phyloP scores from a whole-genome alignment of 140 eudicot species.

The Ambrosia hybrid region DNA sequence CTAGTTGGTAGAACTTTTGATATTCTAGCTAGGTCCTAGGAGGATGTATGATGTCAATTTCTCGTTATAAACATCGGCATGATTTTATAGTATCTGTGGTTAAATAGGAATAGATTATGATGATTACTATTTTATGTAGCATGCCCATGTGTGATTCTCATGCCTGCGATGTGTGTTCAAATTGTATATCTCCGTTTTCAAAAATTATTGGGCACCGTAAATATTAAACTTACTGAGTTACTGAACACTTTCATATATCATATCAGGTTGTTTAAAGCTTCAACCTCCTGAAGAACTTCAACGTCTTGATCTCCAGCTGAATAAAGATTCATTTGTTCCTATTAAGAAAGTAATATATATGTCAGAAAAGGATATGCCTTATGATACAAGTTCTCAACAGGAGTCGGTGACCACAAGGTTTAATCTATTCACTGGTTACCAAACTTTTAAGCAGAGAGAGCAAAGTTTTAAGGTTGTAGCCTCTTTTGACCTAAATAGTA shows the following conservation, averaged over 20 bases:
- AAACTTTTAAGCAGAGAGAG: slow-evolving; percentile 76
- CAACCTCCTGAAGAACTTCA: slow-evolving; percentile 80
- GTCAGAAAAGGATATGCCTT: slow-evolving; percentile 40
- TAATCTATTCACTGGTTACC: slow-evolving; percentile 86
- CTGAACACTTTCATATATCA: slow-evolving; percentile 24
- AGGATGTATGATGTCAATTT: too few relatives aligned
- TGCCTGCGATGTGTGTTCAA: too few relatives aligned
- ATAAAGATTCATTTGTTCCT: slow-evolving; percentile 42
- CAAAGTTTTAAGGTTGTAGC: slow-evolving; percentile 59
- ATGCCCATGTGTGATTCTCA: too few relatives aligned
- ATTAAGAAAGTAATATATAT: slow-evolving; percentile 59
- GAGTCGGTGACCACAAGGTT: slow-evolving; percentile 54
- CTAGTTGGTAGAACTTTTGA: too few relatives aligned
- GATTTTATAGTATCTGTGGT: too few relatives aligned
- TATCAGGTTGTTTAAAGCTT: slow-evolving; percentile 86
- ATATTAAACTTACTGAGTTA: too few relatives aligned
- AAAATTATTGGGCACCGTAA: too few relatives aligned
- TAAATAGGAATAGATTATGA: too few relatives aligned
- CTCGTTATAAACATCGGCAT: too few relatives aligned
- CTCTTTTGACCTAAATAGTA: slow-evolving; percentile 21
- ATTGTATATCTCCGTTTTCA: too few relatives aligned
- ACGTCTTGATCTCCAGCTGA: slow-evolving; percentile 57
- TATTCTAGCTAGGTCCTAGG: too few relatives aligned
- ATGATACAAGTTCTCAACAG: slow-evolving; percentile 39
- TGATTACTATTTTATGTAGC: too few relatives aligned